Percentiles rank a stretch among this genome's conserved stretches.
Evolutionary conservation across 2,329 filamentous ascomycete genomes (phyloP).

Genomic region (Dactylellina cionopaga): DNA sequence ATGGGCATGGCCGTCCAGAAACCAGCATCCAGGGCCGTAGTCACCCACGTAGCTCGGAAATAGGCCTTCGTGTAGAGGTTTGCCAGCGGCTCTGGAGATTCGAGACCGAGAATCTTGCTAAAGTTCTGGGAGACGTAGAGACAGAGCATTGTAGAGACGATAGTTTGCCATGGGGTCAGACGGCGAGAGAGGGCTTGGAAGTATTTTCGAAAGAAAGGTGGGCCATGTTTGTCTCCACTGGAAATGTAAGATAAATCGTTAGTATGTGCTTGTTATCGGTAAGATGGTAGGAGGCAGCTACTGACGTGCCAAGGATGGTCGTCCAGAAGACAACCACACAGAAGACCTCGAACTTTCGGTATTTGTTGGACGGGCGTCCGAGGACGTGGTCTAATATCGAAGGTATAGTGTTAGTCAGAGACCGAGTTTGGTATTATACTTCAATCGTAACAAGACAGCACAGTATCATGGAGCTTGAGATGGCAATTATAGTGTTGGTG

Average conservation of each 20-base stretch:
- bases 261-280: no score
- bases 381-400: slow-evolving; percentile 79
- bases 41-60: slow-evolving; percentile 95
- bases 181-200: slow-evolving; percentile 73
- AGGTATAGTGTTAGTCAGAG: slow-evolving; percentile 21
- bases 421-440: neutral
- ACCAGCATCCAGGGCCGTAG: slow-evolving; percentile 91
- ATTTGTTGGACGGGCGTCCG: slow-evolving; percentile 88
- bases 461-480: neutral
- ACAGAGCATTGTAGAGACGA: slow-evolving; percentile 86
- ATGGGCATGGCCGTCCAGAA: slow-evolving; percentile 99
- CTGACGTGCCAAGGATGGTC: slow-evolving; percentile 79
- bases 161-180: slow-evolving; percentile 88
- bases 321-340: slow-evolving; percentile 93
- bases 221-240: slow-evolving; percentile 87
- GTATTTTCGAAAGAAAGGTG: slow-evolving; percentile 77
- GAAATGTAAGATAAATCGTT: no score
- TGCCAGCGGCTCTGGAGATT: slow-evolving; percentile 90
- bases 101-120: slow-evolving; percentile 87
- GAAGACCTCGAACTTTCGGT: slow-evolving; percentile 90
- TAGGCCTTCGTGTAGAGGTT: slow-evolving; percentile 93
- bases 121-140: slow-evolving; percentile 94
- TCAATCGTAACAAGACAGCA: no score
- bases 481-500: neutral
- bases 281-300: no score